These are phyloP conservation scores for Helicocarpus griseus DNA, from an alignment of 2,329 filamentous ascomycete species.

Conservation along the genomic window DNA sequence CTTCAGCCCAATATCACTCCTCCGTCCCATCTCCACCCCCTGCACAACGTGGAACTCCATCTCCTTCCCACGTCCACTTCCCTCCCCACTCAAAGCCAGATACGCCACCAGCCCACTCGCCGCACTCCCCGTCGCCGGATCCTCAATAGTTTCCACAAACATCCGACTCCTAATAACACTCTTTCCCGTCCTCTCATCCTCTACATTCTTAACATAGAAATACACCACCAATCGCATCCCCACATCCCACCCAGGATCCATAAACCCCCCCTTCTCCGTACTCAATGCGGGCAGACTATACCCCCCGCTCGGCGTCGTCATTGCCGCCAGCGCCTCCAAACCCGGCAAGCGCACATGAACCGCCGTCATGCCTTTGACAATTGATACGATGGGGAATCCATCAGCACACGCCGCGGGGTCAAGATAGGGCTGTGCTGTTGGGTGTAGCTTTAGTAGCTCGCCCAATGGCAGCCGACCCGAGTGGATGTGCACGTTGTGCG, in stretches of 20 bases:
- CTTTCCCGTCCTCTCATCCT: constrained; percentile 15
- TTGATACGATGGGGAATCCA: constrained; percentile 45
- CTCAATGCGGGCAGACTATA: constrained; percentile 13
- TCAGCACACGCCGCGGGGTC: constrained; percentile 13
- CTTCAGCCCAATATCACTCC: constrained; percentile 38
- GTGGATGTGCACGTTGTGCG: constrained; percentile 59
- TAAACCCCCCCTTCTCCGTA: constrained; percentile 12
- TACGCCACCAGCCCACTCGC: constrained; percentile 38
- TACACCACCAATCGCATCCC: constrained; percentile 18
- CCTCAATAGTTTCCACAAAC: constrained; percentile 29
- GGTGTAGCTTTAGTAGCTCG: constrained; percentile 17
- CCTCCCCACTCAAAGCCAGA: constrained; percentile 31
- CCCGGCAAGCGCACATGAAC: constrained; percentile 39
- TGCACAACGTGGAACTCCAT: constrained; percentile 29
- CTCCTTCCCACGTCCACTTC: constrained; percentile 17
- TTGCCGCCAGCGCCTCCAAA: constrained; percentile 46
- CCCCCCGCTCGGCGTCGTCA: constrained; percentile 16
- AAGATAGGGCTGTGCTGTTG: constrained; percentile 14
- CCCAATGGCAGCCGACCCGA: constrained; percentile 19
- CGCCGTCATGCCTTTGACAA: constrained; percentile 62
- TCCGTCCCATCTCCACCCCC: constrained; percentile 43
- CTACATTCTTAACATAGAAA: constrained; percentile 20
- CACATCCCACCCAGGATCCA: constrained; percentile 19
- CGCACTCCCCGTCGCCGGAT: constrained; percentile 43
- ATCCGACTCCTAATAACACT: constrained; percentile 22